phyloP scores from a whole-genome alignment of 345 rosid genomes.

The Tarenaya hassleriana region DNA sequence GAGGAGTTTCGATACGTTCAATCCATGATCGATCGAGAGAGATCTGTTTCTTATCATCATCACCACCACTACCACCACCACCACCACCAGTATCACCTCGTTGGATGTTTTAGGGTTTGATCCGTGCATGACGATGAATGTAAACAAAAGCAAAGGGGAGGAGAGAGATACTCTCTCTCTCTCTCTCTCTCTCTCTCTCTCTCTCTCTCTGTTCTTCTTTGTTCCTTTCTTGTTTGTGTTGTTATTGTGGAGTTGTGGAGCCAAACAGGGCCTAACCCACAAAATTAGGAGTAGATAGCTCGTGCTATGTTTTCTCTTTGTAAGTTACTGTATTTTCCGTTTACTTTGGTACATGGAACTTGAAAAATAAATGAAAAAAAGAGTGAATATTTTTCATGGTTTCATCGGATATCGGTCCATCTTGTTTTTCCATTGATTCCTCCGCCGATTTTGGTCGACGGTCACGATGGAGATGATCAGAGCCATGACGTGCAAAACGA shows the following conservation, averaged over 20 bases:
- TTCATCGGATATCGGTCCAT: too few species aligned
- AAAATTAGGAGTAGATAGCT: slow-evolving; percentile 10
- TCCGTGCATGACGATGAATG: not conserved
- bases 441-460: too few species aligned
- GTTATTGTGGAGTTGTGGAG: slow-evolving; percentile 30
- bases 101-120: slow-evolving; percentile 66
- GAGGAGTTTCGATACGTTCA: slow-evolving; percentile 49
- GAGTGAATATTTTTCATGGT: too few species aligned
- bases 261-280: slow-evolving; percentile 37
- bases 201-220: not conserved
- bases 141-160: not conserved
- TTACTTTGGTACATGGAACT: too few species aligned
- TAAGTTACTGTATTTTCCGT: not conserved
- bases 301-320: not conserved
- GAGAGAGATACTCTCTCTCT: not conserved
- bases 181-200: too few species aligned
- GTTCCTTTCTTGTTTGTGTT: slow-evolving; percentile 3
- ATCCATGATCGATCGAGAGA: slow-evolving; percentile 55
- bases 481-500: too few species aligned
- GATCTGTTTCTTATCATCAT: slow-evolving; percentile 39
- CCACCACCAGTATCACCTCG: slow-evolving; percentile 31
- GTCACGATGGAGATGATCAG: too few species aligned
- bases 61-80: slow-evolving; percentile 26
- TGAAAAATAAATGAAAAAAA: too few species aligned
- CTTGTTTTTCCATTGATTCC: too few species aligned